phyloP scores from a whole-genome alignment of 345 rosid genomes.

The Citrus inodora region DNA sequence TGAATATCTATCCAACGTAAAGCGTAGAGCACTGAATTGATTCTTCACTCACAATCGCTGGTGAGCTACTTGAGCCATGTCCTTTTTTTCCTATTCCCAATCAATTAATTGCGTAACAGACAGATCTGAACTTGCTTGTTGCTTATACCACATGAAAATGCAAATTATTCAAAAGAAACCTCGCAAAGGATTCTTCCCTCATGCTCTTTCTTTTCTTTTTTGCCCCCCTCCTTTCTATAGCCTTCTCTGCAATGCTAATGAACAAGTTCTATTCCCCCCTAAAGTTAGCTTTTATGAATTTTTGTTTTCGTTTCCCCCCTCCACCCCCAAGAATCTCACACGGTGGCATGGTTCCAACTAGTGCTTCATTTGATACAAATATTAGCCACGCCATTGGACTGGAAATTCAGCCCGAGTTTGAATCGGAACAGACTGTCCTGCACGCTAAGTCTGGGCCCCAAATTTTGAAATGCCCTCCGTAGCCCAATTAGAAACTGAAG shows the following conservation, averaged over 20 bases:
- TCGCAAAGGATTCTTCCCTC: constrained; percentile 3
- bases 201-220: not conserved
- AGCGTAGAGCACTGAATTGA: constrained; percentile 7
- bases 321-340: not conserved
- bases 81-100: not conserved
- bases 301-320: not conserved
- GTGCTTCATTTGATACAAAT: not conserved
- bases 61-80: not conserved
- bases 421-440: too few species aligned
- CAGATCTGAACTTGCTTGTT: not conserved
- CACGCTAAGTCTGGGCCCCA: not conserved
- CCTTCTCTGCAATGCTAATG: not conserved
- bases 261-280: not conserved
- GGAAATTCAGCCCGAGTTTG: too few species aligned
- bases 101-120: not conserved
- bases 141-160: not conserved
- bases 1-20: constrained; percentile 13
- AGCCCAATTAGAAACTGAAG: not conserved
- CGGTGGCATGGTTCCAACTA: not conserved
- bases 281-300: not conserved
- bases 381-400: too few species aligned
- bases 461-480: not conserved
- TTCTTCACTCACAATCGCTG: not conserved
- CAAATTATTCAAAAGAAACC: not conserved
- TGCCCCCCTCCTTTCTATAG: too few species aligned